Evolutionary conservation across 176 grass and related monocot species (phyloP).

Genomic region (Aechmea fasciata): DNA sequence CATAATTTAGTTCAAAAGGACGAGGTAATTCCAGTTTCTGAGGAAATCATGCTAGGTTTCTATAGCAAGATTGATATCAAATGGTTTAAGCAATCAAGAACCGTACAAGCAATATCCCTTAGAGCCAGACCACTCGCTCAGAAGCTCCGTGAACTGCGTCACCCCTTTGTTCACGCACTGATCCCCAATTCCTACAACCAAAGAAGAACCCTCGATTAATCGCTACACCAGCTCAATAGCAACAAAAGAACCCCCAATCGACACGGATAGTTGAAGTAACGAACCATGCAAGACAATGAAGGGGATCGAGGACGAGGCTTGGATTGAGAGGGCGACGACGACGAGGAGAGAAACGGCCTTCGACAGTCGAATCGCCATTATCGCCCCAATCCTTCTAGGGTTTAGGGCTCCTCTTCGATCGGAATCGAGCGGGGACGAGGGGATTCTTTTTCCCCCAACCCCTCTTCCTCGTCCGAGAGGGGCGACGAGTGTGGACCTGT

Average conservation of each 20-base stretch:
- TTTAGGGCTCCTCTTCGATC: too few relatives aligned
- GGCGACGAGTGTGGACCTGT: too few relatives aligned
- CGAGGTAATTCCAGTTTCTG: neutral
- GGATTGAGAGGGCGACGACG: neutral
- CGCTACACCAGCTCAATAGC: neutral
- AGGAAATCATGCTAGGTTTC: neutral
- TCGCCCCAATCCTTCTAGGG: too few relatives aligned
- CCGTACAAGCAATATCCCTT: slow-evolving; percentile 63
- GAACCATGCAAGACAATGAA: slow-evolving; percentile 61
- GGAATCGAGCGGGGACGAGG: too few relatives aligned
- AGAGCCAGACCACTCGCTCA: slow-evolving; percentile 71
- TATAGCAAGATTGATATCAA: neutral
- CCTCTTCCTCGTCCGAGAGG: too few relatives aligned
- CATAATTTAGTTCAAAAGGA: neutral
- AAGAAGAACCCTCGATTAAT: neutral
- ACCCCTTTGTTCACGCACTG: slow-evolving; percentile 73
- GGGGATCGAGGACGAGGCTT: neutral
- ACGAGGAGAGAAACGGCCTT: neutral
- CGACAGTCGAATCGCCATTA: neutral
- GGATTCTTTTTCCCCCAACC: too few relatives aligned
- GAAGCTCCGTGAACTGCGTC: slow-evolving; percentile 58
- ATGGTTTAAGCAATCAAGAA: neutral
- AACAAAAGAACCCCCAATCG: neutral
- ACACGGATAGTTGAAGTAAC: neutral
- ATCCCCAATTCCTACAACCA: slow-evolving; percentile 58